These are phyloP conservation scores for Rhododendron vialii DNA, from an alignment of 148 eudicot species.

Conservation along the genomic window DNA sequence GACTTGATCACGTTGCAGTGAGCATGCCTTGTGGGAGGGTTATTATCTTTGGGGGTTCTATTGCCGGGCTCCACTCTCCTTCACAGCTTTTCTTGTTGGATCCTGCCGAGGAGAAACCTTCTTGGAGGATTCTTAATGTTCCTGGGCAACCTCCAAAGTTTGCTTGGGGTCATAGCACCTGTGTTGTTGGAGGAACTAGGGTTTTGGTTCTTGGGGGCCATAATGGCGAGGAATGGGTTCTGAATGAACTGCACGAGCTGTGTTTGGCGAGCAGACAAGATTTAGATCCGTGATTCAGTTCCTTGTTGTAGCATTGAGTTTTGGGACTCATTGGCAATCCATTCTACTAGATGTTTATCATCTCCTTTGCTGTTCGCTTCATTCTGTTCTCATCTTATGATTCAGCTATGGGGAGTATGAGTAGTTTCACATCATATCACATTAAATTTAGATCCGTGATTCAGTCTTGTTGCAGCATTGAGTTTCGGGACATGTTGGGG, in stretches of 20 bases:
- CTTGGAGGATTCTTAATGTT: slow-evolving; percentile 71
- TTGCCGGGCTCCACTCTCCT: slow-evolving; percentile 74
- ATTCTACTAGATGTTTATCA: background rate
- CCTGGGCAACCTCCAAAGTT: slow-evolving; percentile 76
- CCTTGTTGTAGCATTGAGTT: background rate
- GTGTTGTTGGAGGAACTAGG: slow-evolving; percentile 82
- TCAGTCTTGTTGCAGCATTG: background rate
- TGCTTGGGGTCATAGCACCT: slow-evolving; percentile 87
- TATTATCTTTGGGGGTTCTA: slow-evolving; percentile 74
- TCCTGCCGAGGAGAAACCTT: slow-evolving; percentile 70
- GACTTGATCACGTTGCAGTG: slow-evolving; percentile 81
- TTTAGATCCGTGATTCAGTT: slow-evolving; percentile 31
- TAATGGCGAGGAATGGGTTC: slow-evolving; percentile 80
- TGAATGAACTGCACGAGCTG: slow-evolving; percentile 73
- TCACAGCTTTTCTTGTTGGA: slow-evolving; percentile 69
- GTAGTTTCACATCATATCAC: background rate
- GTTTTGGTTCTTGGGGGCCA: slow-evolving; percentile 80
- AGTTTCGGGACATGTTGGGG: background rate
- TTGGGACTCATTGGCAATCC: background rate
- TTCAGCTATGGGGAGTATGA: background rate
- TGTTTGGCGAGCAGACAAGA: slow-evolving; percentile 71
- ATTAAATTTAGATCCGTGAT: slow-evolving; percentile 36
- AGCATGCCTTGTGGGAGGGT: slow-evolving; percentile 85
- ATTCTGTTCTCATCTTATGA: background rate
- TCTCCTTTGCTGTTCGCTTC: background rate